These are phyloP conservation scores for Podospora sp. DNA, from an alignment of 495 filamentous ascomycete species.

Conservation along the genomic window DNA sequence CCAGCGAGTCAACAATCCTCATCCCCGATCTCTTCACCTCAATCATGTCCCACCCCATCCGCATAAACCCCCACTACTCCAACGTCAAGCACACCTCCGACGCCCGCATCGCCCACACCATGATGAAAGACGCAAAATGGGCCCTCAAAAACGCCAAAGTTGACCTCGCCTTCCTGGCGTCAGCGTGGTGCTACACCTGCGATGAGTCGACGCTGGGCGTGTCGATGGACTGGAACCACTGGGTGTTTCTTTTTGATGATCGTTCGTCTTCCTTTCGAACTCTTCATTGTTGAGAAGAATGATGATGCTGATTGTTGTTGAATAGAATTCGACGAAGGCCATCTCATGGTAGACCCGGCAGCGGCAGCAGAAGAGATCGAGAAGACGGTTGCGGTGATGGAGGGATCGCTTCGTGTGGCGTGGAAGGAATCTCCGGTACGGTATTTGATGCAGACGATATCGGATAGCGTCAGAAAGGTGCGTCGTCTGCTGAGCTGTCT, in stretches of 20 bases:
- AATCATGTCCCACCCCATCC: constrained; percentile 14
- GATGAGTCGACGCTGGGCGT: background rate
- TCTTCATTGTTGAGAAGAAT: background rate
- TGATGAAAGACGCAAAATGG: constrained; percentile 14
- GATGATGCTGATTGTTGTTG: background rate
- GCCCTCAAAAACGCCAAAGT: constrained; percentile 17
- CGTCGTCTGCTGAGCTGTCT: background rate
- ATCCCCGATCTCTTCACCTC: constrained; percentile 19
- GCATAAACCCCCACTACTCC: constrained; percentile 17
- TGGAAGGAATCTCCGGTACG: background rate
- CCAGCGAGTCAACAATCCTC: background rate
- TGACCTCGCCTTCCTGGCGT: constrained; percentile 17
- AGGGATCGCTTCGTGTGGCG: background rate
- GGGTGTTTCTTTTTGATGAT: constrained; percentile 24
- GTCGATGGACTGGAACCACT: constrained; percentile 20
- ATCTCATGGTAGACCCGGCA: constrained; percentile 1
- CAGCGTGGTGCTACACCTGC: constrained; percentile 1
- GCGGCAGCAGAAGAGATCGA: background rate
- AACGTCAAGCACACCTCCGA: background rate
- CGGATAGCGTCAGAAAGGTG: constrained; percentile 4
- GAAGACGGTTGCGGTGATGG: constrained; percentile 12
- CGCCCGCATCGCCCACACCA: constrained; percentile 4
- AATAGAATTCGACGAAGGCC: constrained; percentile 19
- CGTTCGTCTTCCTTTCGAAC: background rate
- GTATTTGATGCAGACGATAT: constrained; percentile 16